Base-by-base conservation (phyloP, 169 alveolate species). In the Theileria annulata region DNA sequence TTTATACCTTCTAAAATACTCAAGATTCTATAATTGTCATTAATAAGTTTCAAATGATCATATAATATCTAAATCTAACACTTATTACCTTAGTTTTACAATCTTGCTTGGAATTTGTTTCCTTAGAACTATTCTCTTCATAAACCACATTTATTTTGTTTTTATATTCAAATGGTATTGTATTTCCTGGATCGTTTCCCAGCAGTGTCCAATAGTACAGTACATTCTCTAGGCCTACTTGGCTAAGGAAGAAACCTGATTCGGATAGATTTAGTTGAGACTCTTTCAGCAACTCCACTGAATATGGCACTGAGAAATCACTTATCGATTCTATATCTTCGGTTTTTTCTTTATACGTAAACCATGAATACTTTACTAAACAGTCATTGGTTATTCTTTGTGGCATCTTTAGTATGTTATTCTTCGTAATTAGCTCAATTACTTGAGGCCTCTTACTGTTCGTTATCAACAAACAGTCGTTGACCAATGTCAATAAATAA, bases 201-300 rank as follows among this genome's bases (percentile, higher is more conserved):
- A 75, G 66, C 21, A 80, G 23, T 25, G 69, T 3, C 88, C 88
- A 80, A 31, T 70, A 73, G 73, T 80, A 80, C 23, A 80, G 75
- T 13, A 80, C 48, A 48, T 80, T 80, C 23, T 80, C 84, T 21
- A 80, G 25, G 25, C 63, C 63, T 28, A 69, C 66, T 17, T 23
- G 27, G 63, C 27, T 54, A 4, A 54, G 3, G 15, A 54, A 54
- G 63, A 54, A 54, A 3, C 27, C 27, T 3, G 63, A 54, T 12
- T 54, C 63, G 21, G 63, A 54, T 3, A 54, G 27, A n/a, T 17
- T 54, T 21, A 21, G 8, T 54, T 12, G 63, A 17, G 23, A 54
- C 3, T 54, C 63, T 54, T 54, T 54, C 21, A 54, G 27, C 15
- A n/a, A 21, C 15, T 54, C 63, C 15, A 54, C 63, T 54, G 63